Base-by-base conservation (phyloP, 257 asterid genomes). In the Anisodus acutangulus region DNA sequence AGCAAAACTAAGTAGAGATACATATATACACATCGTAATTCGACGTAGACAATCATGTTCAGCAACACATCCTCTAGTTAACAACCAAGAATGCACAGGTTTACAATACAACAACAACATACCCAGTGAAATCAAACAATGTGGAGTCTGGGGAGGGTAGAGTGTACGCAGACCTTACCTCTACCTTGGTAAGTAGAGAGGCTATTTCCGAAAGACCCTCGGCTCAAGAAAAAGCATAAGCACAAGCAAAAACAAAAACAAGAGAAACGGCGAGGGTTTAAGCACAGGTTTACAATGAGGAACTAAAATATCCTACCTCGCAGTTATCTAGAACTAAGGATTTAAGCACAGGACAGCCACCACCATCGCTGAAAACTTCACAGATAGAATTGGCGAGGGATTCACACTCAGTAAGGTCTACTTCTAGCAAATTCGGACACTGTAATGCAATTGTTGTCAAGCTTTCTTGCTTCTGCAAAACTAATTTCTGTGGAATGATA, bases 401-500 rank as follows among this genome's bases (percentile, higher is more conserved):
- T 87, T 95, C 99, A 37, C 99, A 97, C 88, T 95, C 99, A 60
- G 95, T 91, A 86, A 97, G 99, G 88, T 97, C 99, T 49, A 97
- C 98, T 86, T 97, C 99, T 92, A 87, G 93, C 94, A 97, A 90
- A 80, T 87, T 86, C 49, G 88, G 94, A 88, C 99, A 97, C 84
- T 94, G 97, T 90, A 97, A 89, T 83, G 90, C 89, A 78, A 95
- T 87, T 54, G 90, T 84, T 55, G 91, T 89, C 91, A 95, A 93
- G 90, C 98, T 95, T 83, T 97, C 98, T 88, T 95, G 99, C 92
- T 97, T 97, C 89, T 93, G 99, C 94, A 97, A 88, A 85, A 93
- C 98, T 86, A 97, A 87, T 89, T 95, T 97, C 99, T 97, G 98
- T 89, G 91, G 19, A 83, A 84, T 82, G 45, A 79, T 66, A 72